phyloP scores from a whole-genome alignment of 192 early-diverging fungal genomes.

The Geosiphon pyriformis region DNA sequence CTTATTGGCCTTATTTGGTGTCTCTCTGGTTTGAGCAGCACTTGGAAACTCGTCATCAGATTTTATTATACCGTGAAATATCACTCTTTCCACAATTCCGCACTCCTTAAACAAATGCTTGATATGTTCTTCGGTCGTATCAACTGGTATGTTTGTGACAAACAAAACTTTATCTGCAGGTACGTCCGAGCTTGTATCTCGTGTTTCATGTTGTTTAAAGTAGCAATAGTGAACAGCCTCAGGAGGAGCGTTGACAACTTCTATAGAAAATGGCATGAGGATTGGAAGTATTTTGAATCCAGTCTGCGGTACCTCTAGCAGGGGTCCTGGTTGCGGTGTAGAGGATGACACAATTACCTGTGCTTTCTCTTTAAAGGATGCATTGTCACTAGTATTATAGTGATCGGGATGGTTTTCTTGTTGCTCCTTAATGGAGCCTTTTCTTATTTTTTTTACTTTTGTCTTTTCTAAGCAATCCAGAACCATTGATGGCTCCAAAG shows the following conservation, averaged over 20 bases:
- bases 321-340: not conserved
- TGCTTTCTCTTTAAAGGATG: too few species aligned
- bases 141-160: slow-evolving; percentile 62
- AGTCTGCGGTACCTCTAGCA: not conserved
- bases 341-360: too few species aligned
- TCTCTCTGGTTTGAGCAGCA: slow-evolving; percentile 31
- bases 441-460: too few species aligned
- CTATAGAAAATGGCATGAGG: not conserved
- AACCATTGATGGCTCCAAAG: too few species aligned
- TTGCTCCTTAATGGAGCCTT: too few species aligned
- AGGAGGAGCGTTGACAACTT: not conserved
- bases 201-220: slow-evolving; percentile 39
- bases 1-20: slow-evolving; percentile 31
- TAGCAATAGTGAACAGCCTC: slow-evolving; percentile 30
- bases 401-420: too few species aligned
- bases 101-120: slow-evolving; percentile 55
- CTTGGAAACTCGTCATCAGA: slow-evolving; percentile 32
- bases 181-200: slow-evolving; percentile 25
- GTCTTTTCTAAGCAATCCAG: too few species aligned
- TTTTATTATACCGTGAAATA: slow-evolving; percentile 39
- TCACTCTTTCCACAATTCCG: slow-evolving; percentile 45
- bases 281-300: slow-evolving; percentile 15
- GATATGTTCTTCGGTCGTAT: slow-evolving; percentile 61
- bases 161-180: slow-evolving; percentile 62
- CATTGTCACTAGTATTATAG: too few species aligned